These are phyloP conservation scores for Phaeoacremonium minimum DNA, from an alignment of 2,329 filamentous ascomycete genomes.

Conservation along the genomic window DNA sequence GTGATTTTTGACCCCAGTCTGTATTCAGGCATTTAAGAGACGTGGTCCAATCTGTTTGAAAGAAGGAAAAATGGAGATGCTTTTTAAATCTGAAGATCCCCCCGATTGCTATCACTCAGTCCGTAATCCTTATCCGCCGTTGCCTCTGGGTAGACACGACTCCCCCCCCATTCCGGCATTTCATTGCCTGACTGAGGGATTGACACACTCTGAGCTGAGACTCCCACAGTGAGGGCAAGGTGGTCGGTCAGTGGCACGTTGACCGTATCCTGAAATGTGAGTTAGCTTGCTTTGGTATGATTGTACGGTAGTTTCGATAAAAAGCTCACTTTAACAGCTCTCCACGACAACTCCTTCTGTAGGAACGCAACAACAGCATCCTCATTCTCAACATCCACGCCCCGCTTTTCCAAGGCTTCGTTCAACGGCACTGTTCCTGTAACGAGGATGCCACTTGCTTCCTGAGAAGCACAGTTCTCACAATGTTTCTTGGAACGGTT, in stretches of 20 bases:
- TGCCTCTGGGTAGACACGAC: conserved; percentile 1
- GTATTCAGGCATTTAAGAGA: too few relatives aligned
- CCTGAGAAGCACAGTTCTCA: conserved; percentile 2
- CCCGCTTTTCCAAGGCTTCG: conserved; percentile 1
- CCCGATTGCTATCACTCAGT: neutral
- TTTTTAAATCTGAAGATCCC: neutral
- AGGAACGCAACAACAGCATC: conserved; percentile 1
- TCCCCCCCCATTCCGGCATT: conserved; percentile 1
- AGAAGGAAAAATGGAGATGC: too few relatives aligned
- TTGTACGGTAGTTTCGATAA: too few relatives aligned
- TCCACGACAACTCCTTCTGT: conserved; percentile 1
- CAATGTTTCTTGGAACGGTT: neutral
- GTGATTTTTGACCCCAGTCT: too few relatives aligned
- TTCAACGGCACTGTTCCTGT: conserved; percentile 1
- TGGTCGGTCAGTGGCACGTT: conserved; percentile 2
- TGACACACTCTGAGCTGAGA: conserved; percentile 1
- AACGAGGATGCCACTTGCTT: conserved; percentile 1
- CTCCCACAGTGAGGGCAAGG: conserved; percentile 1
- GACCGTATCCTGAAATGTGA: neutral
- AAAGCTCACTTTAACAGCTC: neutral
- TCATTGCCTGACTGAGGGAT: neutral
- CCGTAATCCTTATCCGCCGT: neutral
- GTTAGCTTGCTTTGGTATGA: too few relatives aligned
- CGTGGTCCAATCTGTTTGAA: too few relatives aligned
- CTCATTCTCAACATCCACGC: neutral